Evolutionary conservation across 306 rosid genomes (phyloP).

Genomic region (Pachyrhizus erosus): DNA sequence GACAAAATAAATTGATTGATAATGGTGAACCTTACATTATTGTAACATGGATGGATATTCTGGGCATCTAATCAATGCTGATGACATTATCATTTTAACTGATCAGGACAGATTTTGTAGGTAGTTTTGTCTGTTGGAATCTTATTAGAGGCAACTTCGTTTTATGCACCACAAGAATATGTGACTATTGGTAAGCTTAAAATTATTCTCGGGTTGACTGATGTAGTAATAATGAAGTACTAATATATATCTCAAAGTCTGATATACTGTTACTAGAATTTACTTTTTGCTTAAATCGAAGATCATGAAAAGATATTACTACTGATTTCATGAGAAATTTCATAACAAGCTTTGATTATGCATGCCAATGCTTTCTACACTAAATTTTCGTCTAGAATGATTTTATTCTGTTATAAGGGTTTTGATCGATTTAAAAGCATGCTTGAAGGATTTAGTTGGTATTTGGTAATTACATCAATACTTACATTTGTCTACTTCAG

Average conservation of each 20-base stretch:
- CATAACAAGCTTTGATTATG: too few relatives aligned
- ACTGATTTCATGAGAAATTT: background rate
- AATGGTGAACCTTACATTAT: conserved; percentile 28
- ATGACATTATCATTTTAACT: conserved; percentile 25
- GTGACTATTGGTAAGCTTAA: background rate
- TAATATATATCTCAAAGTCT: background rate
- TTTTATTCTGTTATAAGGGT: too few relatives aligned
- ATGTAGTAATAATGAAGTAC: background rate
- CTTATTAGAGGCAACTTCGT: conserved; percentile 29
- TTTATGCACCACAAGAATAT: conserved; percentile 34
- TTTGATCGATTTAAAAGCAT: too few relatives aligned
- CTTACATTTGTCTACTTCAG: too few relatives aligned
- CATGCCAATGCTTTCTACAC: too few relatives aligned
- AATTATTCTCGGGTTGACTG: background rate
- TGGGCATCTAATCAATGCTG: conserved; percentile 23
- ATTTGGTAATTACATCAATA: too few relatives aligned
- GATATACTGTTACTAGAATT: background rate
- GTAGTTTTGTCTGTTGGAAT: conserved; percentile 41
- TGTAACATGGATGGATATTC: conserved; percentile 41
- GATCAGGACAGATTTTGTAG: conserved; percentile 26
- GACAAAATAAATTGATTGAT: conserved; percentile 10
- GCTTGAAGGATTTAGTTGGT: too few relatives aligned
- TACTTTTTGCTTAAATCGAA: background rate
- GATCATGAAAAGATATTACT: background rate
- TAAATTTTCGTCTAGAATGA: too few relatives aligned